Percentiles rank a stretch among this genome's conserved stretches.
These are phyloP conservation scores for Penicillium sp. DNA, from an alignment of 2,329 filamentous ascomycete species.

Conservation along the genomic window DNA sequence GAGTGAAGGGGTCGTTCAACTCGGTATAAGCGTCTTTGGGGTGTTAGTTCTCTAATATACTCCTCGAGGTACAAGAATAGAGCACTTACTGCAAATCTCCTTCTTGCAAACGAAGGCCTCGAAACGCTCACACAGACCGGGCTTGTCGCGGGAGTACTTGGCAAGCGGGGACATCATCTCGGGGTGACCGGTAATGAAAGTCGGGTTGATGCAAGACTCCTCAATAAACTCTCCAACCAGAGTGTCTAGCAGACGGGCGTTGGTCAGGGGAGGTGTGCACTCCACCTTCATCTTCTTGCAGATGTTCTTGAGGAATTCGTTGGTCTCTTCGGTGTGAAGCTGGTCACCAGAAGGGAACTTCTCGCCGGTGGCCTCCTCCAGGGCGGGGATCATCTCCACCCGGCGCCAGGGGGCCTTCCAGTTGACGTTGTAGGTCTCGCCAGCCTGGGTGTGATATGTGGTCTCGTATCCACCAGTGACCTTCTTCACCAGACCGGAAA, in stretches of 20 bases:
- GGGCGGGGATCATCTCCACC: slow-evolving; percentile 91
- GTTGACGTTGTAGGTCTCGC: slow-evolving; percentile 88
- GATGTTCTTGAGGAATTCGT: slow-evolving; percentile 81
- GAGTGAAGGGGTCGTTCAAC: slow-evolving; percentile 96
- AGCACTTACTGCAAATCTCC: slow-evolving; percentile 19
- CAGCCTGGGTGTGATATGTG: slow-evolving; percentile 81
- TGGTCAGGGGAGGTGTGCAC: slow-evolving; percentile 87
- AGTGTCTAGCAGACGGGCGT: slow-evolving; percentile 95
- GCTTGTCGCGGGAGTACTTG: slow-evolving; percentile 84
- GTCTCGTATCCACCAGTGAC: slow-evolving; percentile 85
- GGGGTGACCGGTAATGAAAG: slow-evolving; percentile 83
- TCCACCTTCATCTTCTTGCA: slow-evolving; percentile 90
- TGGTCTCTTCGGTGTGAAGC: slow-evolving; percentile 86
- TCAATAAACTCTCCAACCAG: slow-evolving; percentile 94
- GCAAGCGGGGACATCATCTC: slow-evolving; percentile 93
- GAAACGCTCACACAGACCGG: slow-evolving; percentile 93
- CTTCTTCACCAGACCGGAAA: slow-evolving; percentile 85
- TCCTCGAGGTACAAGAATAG: slow-evolving; percentile 63
- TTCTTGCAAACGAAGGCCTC: slow-evolving; percentile 95
- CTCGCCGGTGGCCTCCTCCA: slow-evolving; percentile 87
- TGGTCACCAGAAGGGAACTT: slow-evolving; percentile 90
- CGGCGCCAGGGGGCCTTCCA: slow-evolving; percentile 94
- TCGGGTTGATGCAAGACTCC: slow-evolving; percentile 90
- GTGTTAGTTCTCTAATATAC: slow-evolving; percentile 59
- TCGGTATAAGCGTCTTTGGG: slow-evolving; percentile 80